Percentiles rank a stretch among this genome's conserved stretches.
Conservation (phyloP, 495 filamentous ascomycete species). For the Aspergillus avenaceus region DNA sequence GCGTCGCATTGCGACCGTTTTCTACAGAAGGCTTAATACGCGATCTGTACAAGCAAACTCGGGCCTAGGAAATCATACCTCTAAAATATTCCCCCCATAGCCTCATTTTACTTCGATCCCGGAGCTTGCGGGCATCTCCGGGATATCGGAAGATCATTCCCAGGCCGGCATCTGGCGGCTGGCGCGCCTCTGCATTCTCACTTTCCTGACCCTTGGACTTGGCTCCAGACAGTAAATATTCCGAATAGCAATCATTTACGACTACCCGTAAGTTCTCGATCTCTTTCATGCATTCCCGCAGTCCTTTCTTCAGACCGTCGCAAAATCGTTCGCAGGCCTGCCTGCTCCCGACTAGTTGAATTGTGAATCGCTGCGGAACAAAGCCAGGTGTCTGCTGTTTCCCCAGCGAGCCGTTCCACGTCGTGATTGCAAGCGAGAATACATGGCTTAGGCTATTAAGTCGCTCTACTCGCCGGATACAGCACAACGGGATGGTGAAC, state of each 20-base stretch:
- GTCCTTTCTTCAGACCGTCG: conserved; percentile 84
- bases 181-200: conserved; percentile 45
- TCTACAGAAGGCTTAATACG: conserved; percentile 45
- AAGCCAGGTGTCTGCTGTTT: conserved; percentile 54
- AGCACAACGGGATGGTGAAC: conserved; percentile 91
- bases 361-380: conserved; percentile 73
- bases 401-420: conserved; percentile 74
- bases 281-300: conserved; percentile 79
- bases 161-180: conserved; percentile 84
- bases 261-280: conserved; percentile 77
- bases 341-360: conserved; percentile 84
- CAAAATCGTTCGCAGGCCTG: conserved; percentile 93
- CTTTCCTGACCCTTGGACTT: conserved; percentile 32
- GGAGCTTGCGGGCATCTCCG: conserved; percentile 89
- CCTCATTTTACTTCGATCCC: conserved; percentile 95
- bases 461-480: conserved; percentile 85
- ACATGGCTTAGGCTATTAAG: conserved; percentile 85
- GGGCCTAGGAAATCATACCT: conserved; percentile 35
- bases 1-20: conserved; percentile 87
- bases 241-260: conserved; percentile 82
- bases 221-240: conserved; percentile 69
- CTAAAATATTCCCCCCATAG: conserved; percentile 94
- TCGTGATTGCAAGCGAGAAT: conserved; percentile 90
- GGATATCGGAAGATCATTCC: conserved; percentile 94
- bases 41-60: neutral